Base-by-base conservation (phyloP, 1,284 basidiomycete genomes). In the Pascua sp. region DNA sequence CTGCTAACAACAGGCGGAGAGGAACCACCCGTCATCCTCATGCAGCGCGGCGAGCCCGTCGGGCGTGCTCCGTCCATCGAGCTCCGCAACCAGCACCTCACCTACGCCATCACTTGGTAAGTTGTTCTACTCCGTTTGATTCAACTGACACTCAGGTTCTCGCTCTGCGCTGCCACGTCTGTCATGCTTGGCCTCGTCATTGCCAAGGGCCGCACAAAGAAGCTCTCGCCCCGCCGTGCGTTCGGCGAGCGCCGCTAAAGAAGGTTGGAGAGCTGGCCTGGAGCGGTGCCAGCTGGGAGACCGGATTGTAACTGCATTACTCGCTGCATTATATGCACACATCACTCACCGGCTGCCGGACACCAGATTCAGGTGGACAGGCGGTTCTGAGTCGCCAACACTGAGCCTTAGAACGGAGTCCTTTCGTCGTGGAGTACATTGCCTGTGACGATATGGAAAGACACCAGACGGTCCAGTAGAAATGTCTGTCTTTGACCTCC, bases 91-190 rank as follows among this genome's bases (percentile, higher is more conserved):
- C 86, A 92, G 55, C 95, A 99, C 80, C 83, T 91, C 10, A 94
- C 92, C 8, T 99, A 99, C 75, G 91, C 95, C 8, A 84, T 89
- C 16, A 99, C 95, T 11, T 99, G 95, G 95, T 93, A 42, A 55
- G 62, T 56, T 24, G 9, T 13, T 11, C 5, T 41, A 2, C n/a
- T 16, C 10, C n/a, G n/a, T n/a, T 12, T 15, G 3, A 9, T 11
- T 16, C 5, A 42, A 40, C 51, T 57, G 11, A 50, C 48, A 32
- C 39, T 11, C 60, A 80, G 79, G 80, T 77, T 79, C 59, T 79
- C 80, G 8, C 63, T 81, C 4, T 79, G 75, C 1, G 75, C 72
- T 8, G 77, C 77, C 2, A 81, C 80, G 3, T 67, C 76, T 0
- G 68, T 76, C 42, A 79, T 81, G 78, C 70, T 80, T 32, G 68